phyloP scores from a whole-genome alignment of 148 eudicot genomes.

The Nyssa sinensis region DNA sequence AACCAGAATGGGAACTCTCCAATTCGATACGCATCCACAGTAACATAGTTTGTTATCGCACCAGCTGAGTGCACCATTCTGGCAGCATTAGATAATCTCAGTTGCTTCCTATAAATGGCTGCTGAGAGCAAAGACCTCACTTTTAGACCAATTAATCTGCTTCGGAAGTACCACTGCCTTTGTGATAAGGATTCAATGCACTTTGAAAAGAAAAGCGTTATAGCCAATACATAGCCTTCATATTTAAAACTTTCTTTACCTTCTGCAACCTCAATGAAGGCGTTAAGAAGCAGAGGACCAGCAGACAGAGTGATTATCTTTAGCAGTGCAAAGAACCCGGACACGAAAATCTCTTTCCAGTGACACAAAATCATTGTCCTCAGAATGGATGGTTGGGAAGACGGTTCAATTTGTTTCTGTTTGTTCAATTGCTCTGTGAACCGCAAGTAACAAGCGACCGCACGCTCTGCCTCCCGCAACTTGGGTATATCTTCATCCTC shows the following conservation, averaged over 20 bases:
- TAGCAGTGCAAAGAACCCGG: conserved; percentile 75
- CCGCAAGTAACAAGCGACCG: conserved; percentile 57
- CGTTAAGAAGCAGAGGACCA: conserved; percentile 81
- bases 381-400: conserved; percentile 52
- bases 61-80: conserved; percentile 67
- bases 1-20: conserved; percentile 87
- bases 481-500: conserved; percentile 69
- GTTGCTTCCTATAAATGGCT: conserved; percentile 73
- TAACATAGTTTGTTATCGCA: conserved; percentile 65
- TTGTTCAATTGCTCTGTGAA: conserved; percentile 45
- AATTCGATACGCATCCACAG: conserved; percentile 61
- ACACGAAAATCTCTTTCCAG: conserved; percentile 59
- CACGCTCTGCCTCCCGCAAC: conserved; percentile 54
- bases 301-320: conserved; percentile 66
- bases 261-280: conserved; percentile 87
- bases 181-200: conserved; percentile 65
- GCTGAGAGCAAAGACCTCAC: conserved; percentile 75
- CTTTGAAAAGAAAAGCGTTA: conserved; percentile 57
- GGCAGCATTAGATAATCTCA: conserved; percentile 66
- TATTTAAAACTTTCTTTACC: conserved; percentile 55
- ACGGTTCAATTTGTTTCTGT: conserved; percentile 35
- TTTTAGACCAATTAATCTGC: conserved; percentile 67
- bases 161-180: conserved; percentile 75
- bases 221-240: conserved; percentile 70
- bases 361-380: conserved; percentile 65